Conservation (phyloP, 1,284 basidiomycete species). For the Boletus semigastroideus region DNA sequence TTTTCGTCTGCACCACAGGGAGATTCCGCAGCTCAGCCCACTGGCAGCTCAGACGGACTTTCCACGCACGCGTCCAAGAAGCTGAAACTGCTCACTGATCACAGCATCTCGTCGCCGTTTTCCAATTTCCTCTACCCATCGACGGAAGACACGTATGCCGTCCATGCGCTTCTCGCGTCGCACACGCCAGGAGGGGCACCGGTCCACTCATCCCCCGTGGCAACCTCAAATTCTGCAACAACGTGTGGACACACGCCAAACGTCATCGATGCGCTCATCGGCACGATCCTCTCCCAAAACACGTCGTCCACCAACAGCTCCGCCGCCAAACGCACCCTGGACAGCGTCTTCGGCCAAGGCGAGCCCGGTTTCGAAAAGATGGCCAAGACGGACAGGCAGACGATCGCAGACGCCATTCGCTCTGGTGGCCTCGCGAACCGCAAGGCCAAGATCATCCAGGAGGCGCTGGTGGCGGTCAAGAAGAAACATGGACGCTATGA, state of each 20-base stretch:
- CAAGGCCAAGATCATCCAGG: slow-evolving; percentile 70
- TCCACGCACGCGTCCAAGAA: slow-evolving; percentile 43
- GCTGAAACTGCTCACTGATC: slow-evolving; percentile 48
- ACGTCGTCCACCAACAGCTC: slow-evolving; percentile 66
- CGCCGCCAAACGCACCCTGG: slow-evolving; percentile 60
- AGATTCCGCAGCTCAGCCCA: not conserved
- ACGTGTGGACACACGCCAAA: slow-evolving; percentile 60
- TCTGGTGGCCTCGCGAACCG: slow-evolving; percentile 74
- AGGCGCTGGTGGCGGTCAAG: slow-evolving; percentile 50
- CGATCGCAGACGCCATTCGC: slow-evolving; percentile 61
- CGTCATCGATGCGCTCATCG: slow-evolving; percentile 71
- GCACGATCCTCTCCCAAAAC: slow-evolving; percentile 75
- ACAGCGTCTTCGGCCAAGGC: slow-evolving; percentile 53
- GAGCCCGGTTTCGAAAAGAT: slow-evolving; percentile 61
- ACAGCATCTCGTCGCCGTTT: slow-evolving; percentile 50
- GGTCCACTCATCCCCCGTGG: slow-evolving; percentile 19
- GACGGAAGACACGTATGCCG: slow-evolving; percentile 44
- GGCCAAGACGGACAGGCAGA: slow-evolving; percentile 47
- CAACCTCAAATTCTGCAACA: slow-evolving; percentile 42
- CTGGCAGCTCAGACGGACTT: not conserved
- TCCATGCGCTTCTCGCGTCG: slow-evolving; percentile 47
- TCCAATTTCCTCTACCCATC: slow-evolving; percentile 53
- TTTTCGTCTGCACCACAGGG: slow-evolving; percentile 2
- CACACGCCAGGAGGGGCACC: slow-evolving; percentile 28
- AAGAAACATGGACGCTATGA: slow-evolving; percentile 56